Evolutionary conservation across 2,329 filamentous ascomycete genomes (phyloP), one percentile per base, ranked within the genome.

Genomic region (Didymella sp.): DNA sequence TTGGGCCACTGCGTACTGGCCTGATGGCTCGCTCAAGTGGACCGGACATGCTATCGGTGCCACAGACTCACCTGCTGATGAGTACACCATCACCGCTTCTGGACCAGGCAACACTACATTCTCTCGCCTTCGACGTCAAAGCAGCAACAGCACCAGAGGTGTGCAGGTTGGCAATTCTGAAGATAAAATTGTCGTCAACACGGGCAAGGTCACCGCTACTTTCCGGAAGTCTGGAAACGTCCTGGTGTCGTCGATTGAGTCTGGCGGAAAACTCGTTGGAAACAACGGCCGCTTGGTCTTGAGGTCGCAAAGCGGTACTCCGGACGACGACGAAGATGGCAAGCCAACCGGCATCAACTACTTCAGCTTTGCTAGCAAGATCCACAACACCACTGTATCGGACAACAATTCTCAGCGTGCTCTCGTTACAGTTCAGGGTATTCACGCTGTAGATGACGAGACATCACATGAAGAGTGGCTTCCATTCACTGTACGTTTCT

Each of bases 11-110:
- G 84, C 81, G 0, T 85, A 83, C 67, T 87, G 85, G 85, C 78
- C 80, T 1, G 85, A 87, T 70, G 83, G 82, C 24, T 85, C 85
- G 0, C 77, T 86, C 50, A 87, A 87, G 65, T 87, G 85, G 85
- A 85, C 82, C 2, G 84, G 79, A 0, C 85, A 87, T 63, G 84
- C 85, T 0, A 74, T 87, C 40, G 70, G 78, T 12, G 79, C 74
- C 5, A 78, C 77, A 0, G 77, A 79, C 1, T 64, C 61, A 0
- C 67, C 78, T 2, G 67, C 75, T 3, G 76, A 79, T 2, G 75
- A 76, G 17, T 85, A 84, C 63, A 79, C 73, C 0, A 71, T 84
- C 37, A 74, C 67, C 5, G 73, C 74, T 40, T 72, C 69, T 4
- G 64, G 63, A 12, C 42, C 66, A 24, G 61, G 63, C 17, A 70